Evolutionary conservation across 2,329 filamentous ascomycete genomes (phyloP).

Genomic region (Colletotrichum scovillei): DNA sequence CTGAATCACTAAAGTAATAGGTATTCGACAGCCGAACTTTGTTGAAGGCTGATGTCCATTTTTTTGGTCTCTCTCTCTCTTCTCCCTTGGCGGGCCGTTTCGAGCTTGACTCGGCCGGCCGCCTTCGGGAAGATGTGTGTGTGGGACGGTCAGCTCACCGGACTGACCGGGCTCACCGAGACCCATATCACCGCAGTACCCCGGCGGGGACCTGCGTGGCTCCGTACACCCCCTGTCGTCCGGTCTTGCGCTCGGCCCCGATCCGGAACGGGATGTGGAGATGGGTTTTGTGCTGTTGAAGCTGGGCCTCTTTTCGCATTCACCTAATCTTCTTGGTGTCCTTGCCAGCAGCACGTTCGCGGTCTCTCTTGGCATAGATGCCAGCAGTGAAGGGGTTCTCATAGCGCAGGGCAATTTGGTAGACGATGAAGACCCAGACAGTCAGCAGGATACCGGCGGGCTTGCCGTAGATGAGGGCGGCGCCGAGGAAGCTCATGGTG

Average conservation of each 20-base stretch:
- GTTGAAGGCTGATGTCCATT: conserved; percentile 34
- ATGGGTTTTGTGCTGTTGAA: conserved; percentile 34
- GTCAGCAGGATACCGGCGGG: conserved; percentile 87
- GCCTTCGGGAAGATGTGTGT: not conserved
- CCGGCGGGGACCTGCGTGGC: conserved; percentile 24
- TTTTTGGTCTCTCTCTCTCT: conserved; percentile 1
- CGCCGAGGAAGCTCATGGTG: conserved; percentile 91
- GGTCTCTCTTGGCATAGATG: conserved; percentile 90
- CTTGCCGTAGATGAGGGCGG: conserved; percentile 85
- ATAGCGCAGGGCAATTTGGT: conserved; percentile 82
- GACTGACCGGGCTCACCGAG: conserved; percentile 24
- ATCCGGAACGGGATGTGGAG: conserved; percentile 16
- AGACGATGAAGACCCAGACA: conserved; percentile 78
- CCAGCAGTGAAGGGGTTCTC: conserved; percentile 95
- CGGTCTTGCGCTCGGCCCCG: conserved; percentile 32
- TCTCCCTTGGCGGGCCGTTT: conserved; percentile 28
- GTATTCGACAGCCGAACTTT: conserved; percentile 29
- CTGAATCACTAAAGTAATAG: not conserved
- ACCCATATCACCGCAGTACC: conserved; percentile 1
- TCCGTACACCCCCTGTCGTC: conserved; percentile 29
- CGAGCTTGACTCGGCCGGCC: conserved; percentile 19
- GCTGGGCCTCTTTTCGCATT: conserved; percentile 37
- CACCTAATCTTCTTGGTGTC: conserved; percentile 65
- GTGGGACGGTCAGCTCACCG: conserved; percentile 25
- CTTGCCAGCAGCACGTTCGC: conserved; percentile 59